Conservation (phyloP, 768 basidiomycete genomes). For the Cyclocybe cylindracea region DNA sequence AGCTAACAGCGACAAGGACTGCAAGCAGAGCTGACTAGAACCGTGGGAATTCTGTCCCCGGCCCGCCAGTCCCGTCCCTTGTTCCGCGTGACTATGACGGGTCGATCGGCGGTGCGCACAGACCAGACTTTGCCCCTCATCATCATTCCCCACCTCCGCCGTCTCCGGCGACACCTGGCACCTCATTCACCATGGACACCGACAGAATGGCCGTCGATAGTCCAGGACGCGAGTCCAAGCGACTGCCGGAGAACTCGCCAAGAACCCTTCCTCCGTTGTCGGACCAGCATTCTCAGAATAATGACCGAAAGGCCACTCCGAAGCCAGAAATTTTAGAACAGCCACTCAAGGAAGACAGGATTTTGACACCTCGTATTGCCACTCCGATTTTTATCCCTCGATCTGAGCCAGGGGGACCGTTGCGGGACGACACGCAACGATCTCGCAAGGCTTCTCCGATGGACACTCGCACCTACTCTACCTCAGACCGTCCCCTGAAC, state of each 20-base stretch:
- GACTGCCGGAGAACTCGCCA: background rate
- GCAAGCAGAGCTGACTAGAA: too few species aligned
- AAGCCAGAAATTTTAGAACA: constrained; percentile 4
- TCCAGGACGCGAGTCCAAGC: background rate
- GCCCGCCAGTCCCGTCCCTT: too few species aligned
- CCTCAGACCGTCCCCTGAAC: constrained; percentile 71
- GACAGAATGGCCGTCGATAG: constrained; percentile 14
- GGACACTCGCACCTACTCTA: constrained; percentile 30
- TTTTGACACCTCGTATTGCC: constrained; percentile 5
- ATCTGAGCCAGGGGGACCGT: constrained; percentile 3
- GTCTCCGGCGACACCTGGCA: constrained; percentile 6
- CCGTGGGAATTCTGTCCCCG: too few species aligned
- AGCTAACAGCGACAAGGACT: too few species aligned
- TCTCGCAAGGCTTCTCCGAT: constrained; percentile 24
- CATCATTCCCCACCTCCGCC: too few species aligned
- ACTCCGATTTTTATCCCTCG: constrained; percentile 1
- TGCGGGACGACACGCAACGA: constrained; percentile 12
- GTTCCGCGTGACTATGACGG: too few species aligned
- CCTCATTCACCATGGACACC: constrained; percentile 10
- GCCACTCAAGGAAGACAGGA: constrained; percentile 2
- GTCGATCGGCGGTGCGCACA: too few species aligned
- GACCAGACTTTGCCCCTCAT: too few species aligned
- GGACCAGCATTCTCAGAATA: constrained; percentile 4
- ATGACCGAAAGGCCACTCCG: constrained; percentile 10
- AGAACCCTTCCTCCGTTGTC: background rate